phyloP scores from a whole-genome alignment of 2,329 filamentous ascomycete genomes.

The Beauveria rudraprayagi region DNA sequence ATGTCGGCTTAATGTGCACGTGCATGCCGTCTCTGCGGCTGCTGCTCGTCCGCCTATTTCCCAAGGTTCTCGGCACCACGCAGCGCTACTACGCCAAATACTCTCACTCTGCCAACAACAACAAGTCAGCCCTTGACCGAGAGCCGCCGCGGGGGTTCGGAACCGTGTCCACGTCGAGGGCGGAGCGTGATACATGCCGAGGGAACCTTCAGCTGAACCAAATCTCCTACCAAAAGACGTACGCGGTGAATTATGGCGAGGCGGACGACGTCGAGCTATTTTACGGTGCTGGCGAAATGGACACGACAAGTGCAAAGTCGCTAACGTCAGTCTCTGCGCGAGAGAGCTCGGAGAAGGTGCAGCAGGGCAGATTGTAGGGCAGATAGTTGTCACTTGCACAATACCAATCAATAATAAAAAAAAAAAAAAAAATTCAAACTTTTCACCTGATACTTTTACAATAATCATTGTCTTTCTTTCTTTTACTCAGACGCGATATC shows the following conservation, averaged over 20 bases:
- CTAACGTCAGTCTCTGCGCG: neutral
- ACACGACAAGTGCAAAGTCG: slow-evolving; percentile 3
- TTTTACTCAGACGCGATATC: too few relatives aligned
- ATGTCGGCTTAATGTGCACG: slow-evolving; percentile 31
- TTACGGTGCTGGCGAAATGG: slow-evolving; percentile 18
- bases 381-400: too few relatives aligned
- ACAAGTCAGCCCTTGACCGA: slow-evolving; percentile 12
- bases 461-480: too few relatives aligned
- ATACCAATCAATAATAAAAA: too few relatives aligned
- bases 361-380: neutral
- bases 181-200: slow-evolving; percentile 15
- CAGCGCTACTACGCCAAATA: slow-evolving; percentile 23
- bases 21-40: slow-evolving; percentile 30
- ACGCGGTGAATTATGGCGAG: slow-evolving; percentile 27
- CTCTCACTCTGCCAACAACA: slow-evolving; percentile 13
- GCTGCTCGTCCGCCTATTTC: slow-evolving; percentile 30
- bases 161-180: slow-evolving; percentile 19
- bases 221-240: slow-evolving; percentile 27
- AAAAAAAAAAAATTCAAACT: too few relatives aligned
- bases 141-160: slow-evolving; percentile 14
- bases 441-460: fast-evolving
- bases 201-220: slow-evolving; percentile 16
- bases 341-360: neutral
- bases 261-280: slow-evolving; percentile 26
- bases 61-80: slow-evolving; percentile 24